A percentile compares a stretch with the other conserved stretches of the same genome.
phyloP scores from a whole-genome alignment of 257 asterid genomes.

The Anisodus acutangulus region DNA sequence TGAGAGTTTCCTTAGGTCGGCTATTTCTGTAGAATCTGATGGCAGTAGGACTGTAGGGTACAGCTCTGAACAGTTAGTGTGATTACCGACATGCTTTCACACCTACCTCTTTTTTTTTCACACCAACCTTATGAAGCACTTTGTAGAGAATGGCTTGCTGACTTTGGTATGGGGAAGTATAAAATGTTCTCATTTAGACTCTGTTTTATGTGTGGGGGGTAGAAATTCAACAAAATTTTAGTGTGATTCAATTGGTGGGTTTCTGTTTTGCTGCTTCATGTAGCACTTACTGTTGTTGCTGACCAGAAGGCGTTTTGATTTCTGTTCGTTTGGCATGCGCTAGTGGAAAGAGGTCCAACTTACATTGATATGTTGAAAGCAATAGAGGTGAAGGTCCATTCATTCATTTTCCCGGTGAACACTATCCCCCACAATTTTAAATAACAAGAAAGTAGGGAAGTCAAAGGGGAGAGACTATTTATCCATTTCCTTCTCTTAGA shows the following conservation, averaged over 20 bases:
- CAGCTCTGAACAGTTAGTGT: not conserved
- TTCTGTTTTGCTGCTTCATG: constrained; percentile 1
- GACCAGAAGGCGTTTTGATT: not conserved
- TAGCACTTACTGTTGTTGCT: not conserved
- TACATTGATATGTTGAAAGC: constrained; percentile 18
- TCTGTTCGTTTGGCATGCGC: constrained; percentile 17
- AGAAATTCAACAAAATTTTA: constrained; percentile 23
- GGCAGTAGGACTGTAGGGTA: constrained; percentile 7
- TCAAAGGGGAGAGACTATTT: not conserved
- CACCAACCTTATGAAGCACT: not conserved
- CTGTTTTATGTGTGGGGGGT: not conserved
- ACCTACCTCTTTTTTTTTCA: not conserved
- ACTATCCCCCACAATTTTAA: not conserved
- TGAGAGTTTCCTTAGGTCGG: not conserved
- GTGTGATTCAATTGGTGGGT: constrained; percentile 3
- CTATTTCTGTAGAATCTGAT: constrained; percentile 23
- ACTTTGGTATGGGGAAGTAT: not conserved
- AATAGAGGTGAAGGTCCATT: constrained; percentile 8
- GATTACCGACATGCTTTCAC: not conserved
- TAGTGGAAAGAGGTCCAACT: constrained; percentile 22
- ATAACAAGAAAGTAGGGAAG: constrained; percentile 3
- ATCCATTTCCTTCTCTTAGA: constrained; percentile 15
- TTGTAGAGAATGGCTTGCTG: constrained; percentile 14
- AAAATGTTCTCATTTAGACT: constrained; percentile 3
- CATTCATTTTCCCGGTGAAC: not conserved